phyloP scores from a whole-genome alignment of 441 rosid genomes.

The Populus hybrid region DNA sequence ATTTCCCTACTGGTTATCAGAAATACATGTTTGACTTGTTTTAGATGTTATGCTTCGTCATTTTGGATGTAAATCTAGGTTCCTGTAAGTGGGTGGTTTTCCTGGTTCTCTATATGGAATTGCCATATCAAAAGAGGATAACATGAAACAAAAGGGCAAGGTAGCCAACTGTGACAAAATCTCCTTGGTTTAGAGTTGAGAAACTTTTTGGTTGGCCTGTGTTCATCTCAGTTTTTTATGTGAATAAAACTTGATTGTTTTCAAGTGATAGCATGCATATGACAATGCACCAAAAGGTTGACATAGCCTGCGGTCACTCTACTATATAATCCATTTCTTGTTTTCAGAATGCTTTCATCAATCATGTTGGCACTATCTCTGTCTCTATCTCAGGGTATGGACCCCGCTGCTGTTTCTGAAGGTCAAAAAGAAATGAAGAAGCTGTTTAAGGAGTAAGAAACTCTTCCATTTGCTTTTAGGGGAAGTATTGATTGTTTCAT shows the following conservation, averaged over 20 bases:
- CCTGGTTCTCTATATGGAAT: background rate
- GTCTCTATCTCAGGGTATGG: constrained; percentile 38
- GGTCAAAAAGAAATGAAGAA: constrained; percentile 57
- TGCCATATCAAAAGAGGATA: background rate
- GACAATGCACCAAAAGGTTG: background rate
- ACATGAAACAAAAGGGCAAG: background rate
- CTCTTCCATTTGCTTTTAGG: constrained; percentile 13
- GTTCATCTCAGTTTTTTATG: background rate
- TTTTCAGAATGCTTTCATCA: background rate
- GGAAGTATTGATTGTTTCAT: background rate
- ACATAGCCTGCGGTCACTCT: background rate
- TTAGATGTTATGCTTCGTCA: background rate
- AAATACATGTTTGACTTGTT: background rate
- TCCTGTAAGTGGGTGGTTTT: background rate
- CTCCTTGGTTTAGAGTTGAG: background rate
- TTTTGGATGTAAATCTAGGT: background rate
- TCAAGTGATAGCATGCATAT: background rate
- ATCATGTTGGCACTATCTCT: background rate
- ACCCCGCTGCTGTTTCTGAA: constrained; percentile 40
- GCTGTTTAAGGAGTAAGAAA: constrained; percentile 67
- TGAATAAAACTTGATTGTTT: background rate
- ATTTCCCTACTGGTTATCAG: background rate
- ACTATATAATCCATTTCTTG: background rate
- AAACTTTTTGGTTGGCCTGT: background rate
- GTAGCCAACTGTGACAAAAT: background rate